phyloP scores from a whole-genome alignment of 73 alveolate genomes.

The Symbiodinium pilosum region DNA sequence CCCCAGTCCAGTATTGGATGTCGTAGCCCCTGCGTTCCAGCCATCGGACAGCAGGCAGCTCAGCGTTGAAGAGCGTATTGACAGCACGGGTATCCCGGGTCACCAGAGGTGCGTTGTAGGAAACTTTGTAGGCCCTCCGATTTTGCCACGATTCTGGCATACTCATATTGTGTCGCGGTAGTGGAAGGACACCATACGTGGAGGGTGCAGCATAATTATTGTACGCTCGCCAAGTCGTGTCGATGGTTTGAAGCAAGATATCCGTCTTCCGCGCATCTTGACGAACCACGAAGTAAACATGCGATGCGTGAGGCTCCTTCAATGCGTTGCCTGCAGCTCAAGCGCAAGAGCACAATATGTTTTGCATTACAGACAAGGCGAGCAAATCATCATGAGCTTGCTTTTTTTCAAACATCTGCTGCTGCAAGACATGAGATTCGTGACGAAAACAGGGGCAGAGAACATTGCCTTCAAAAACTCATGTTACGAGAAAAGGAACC shows the following conservation, averaged over 20 bases:
- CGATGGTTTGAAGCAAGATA: background rate
- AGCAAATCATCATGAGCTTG: no score
- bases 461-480: no score
- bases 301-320: constrained; percentile 80
- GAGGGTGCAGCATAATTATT: constrained; percentile 65
- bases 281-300: constrained; percentile 70
- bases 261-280: constrained; percentile 78
- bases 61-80: constrained; percentile 71
- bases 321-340: constrained; percentile 34
- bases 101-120: constrained; percentile 74
- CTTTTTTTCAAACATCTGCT: no score
- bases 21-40: constrained; percentile 25
- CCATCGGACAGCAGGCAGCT: constrained; percentile 66
- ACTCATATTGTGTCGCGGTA: constrained; percentile 8
- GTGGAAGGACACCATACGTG: constrained; percentile 76
- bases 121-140: constrained; percentile 67
- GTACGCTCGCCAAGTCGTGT: constrained; percentile 90
- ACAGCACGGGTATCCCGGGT: constrained; percentile 88
- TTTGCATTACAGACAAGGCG: no score
- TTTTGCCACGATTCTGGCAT: constrained; percentile 31
- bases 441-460: no score
- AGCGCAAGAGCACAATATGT: no score
- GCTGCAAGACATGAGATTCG: no score
- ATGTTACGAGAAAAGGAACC: no score
- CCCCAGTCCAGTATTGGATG: constrained; percentile 79